phyloP scores from a whole-genome alignment of 305 asterid genomes.

The Rubia peregrina region DNA sequence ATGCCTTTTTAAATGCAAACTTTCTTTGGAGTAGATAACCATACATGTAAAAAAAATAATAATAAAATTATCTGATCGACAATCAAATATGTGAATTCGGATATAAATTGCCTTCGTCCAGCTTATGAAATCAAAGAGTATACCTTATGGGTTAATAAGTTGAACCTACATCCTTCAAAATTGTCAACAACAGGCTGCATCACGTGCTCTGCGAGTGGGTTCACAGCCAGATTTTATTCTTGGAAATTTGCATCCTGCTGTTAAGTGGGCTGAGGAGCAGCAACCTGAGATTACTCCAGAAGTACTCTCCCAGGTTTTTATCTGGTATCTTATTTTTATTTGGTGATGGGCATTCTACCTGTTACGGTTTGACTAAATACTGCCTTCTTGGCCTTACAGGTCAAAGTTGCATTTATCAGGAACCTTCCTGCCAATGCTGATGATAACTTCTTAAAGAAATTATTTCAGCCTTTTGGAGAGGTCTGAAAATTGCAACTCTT shows the following conservation, averaged over 20 bases:
- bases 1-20: conserved; percentile 14
- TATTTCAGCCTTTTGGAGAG: conserved; percentile 84
- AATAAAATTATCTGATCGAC: conserved; percentile 8
- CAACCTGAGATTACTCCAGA: conserved; percentile 46
- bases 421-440: conserved; percentile 65
- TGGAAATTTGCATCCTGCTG: conserved; percentile 74
- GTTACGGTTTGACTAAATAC: conserved; percentile 15
- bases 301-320: conserved; percentile 66
- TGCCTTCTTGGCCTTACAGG: conserved; percentile 41
- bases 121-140: conserved; percentile 26
- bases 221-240: conserved; percentile 72
- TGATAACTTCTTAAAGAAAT: conserved; percentile 59
- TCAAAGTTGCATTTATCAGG: conserved; percentile 75
- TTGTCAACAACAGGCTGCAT: conserved; percentile 94
- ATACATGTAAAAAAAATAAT: neutral
- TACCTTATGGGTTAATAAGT: conserved; percentile 28
- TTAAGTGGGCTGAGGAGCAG: conserved; percentile 88
- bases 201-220: conserved; percentile 77
- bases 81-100: conserved; percentile 14
- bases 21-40: neutral
- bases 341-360: conserved; percentile 13
- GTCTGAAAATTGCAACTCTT: conserved; percentile 27
- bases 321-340: conserved; percentile 14
- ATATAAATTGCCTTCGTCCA: conserved; percentile 14
- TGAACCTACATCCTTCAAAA: conserved; percentile 59